These are phyloP conservation scores for Cymodocea nodosa DNA, from an alignment of 116 monocot species.

Conservation along the genomic window DNA sequence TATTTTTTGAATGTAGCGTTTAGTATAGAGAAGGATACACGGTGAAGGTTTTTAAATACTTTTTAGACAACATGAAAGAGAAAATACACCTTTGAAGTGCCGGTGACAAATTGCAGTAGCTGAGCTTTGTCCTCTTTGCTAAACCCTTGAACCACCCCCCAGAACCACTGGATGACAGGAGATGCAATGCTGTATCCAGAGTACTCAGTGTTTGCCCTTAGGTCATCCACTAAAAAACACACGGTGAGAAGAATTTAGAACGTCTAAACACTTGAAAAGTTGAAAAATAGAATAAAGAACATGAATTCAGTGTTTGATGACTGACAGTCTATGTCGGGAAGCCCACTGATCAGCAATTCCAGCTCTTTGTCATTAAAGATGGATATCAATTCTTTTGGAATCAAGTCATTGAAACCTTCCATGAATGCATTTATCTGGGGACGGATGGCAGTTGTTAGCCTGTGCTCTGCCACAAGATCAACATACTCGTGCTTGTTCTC, in stretches of 20 bases:
- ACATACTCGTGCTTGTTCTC: slow-evolving; percentile 99
- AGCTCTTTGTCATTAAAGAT: slow-evolving; percentile 97
- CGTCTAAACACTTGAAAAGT: not conserved
- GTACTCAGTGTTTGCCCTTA: slow-evolving; percentile 91
- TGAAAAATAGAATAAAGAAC: not conserved
- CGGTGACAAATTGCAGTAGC: slow-evolving; percentile 96
- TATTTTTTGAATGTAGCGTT: too few relatives aligned
- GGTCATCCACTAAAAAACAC: slow-evolving; percentile 71
- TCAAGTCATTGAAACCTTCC: slow-evolving; percentile 92
- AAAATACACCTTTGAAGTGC: slow-evolving; percentile 84
- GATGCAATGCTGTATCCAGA: slow-evolving; percentile 92
- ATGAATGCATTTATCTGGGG: slow-evolving; percentile 95
- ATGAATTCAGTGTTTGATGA: not conserved
- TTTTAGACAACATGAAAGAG: too few relatives aligned
- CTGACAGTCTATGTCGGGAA: slow-evolving; percentile 97
- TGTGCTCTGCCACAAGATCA: slow-evolving; percentile 82
- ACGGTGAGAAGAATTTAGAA: not conserved
- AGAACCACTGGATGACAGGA: slow-evolving; percentile 99
- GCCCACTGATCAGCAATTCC: slow-evolving; percentile 94
- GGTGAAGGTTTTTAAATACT: too few relatives aligned
- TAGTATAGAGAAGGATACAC: too few relatives aligned
- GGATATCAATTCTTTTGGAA: slow-evolving; percentile 73
- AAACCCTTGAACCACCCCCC: slow-evolving; percentile 92
- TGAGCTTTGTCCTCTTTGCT: slow-evolving; percentile 99
- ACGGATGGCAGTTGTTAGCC: slow-evolving; percentile 90